Evolutionary conservation across 2,329 filamentous ascomycete species (phyloP).

Genomic region (Talaromyces atroroseus): DNA sequence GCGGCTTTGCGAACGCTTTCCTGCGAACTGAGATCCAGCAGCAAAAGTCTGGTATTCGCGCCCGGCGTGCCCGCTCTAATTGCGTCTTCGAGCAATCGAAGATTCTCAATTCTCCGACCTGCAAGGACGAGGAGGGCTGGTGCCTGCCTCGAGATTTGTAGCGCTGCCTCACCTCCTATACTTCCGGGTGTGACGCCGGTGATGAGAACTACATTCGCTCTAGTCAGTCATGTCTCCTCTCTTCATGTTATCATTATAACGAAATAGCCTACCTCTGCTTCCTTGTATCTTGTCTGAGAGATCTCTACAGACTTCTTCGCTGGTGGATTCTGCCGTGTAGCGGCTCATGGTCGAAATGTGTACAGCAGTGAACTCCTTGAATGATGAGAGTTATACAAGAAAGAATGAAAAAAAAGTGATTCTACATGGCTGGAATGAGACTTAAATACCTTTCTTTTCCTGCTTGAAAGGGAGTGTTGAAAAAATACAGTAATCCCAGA

Average conservation of each 20-base stretch:
- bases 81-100: background rate
- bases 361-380: background rate
- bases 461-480: background rate
- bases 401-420: background rate
- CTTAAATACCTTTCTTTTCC: background rate
- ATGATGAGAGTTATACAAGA: background rate
- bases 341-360: background rate
- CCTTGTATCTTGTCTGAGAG: conserved; percentile 1
- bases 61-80: background rate
- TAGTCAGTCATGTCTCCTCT: background rate
- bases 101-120: background rate
- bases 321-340: background rate
- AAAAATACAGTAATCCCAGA: background rate
- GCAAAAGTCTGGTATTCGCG: background rate
- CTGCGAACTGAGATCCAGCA: background rate
- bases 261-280: background rate
- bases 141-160: background rate
- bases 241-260: background rate
- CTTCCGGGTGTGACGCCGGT: background rate
- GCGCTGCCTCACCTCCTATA: background rate
- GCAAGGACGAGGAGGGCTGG: conserved; percentile 1
- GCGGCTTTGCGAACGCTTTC: conserved; percentile 1
- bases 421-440: background rate
- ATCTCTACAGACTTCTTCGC: background rate
- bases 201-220: background rate